Conservation (phyloP, 805 yeast genomes). For the Metschnikowia reukaufii region DNA sequence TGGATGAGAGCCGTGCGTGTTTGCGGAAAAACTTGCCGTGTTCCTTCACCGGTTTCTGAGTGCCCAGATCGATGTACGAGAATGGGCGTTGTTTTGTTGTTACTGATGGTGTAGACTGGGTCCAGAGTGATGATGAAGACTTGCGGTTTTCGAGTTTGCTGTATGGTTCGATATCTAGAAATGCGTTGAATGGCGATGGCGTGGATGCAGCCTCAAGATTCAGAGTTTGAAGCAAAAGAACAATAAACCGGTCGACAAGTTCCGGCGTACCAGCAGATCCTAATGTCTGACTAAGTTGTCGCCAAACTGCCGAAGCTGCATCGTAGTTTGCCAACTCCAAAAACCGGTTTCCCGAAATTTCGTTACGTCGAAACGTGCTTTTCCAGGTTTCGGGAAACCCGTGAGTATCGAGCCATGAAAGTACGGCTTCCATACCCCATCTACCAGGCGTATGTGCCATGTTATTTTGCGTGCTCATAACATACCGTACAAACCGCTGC, state of each 20-base stretch:
- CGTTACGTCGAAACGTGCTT: constrained; percentile 56
- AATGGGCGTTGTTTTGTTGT: constrained; percentile 35
- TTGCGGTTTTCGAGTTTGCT: constrained; percentile 33
- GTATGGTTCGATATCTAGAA: constrained; percentile 4
- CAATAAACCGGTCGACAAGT: constrained; percentile 59
- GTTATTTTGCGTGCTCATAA: constrained; percentile 37
- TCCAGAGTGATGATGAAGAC: constrained; percentile 31
- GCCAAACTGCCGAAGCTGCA: constrained; percentile 45
- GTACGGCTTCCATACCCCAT: constrained; percentile 73
- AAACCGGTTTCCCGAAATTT: constrained; percentile 62
- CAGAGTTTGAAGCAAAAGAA: constrained; percentile 32
- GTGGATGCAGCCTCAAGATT: constrained; percentile 8
- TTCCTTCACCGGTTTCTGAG: constrained; percentile 24
- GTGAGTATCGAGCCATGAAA: constrained; percentile 65
- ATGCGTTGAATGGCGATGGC: too few species aligned
- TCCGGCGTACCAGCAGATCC: constrained; percentile 45
- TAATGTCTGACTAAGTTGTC: constrained; percentile 37
- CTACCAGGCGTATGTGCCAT: constrained; percentile 31
- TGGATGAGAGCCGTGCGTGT: constrained; percentile 56
- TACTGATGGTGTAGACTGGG: constrained; percentile 22
- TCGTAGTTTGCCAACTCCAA: constrained; percentile 68
- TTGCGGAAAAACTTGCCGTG: constrained; percentile 55
- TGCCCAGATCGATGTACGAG: constrained; percentile 38
- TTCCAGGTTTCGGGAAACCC: constrained; percentile 75
- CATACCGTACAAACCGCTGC: constrained; percentile 43